A percentile compares a stretch with the other conserved stretches of the same genome.
Conservation (phyloP, 177 flowering plant species). For the Telopea speciosissima region DNA sequence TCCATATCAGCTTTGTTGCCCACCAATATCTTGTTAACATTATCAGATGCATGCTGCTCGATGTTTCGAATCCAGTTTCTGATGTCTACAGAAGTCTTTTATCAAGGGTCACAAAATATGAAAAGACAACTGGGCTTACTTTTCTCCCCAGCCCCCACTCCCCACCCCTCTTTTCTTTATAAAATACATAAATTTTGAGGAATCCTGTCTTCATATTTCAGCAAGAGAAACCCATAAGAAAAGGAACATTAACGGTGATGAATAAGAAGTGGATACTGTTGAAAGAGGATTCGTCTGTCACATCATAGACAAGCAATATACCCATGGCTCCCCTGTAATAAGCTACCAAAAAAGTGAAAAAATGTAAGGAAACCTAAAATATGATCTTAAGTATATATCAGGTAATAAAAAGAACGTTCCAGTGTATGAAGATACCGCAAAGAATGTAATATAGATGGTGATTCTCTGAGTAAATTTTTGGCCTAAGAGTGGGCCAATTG, state of each 20-base stretch:
- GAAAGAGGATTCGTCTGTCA: slow-evolving; percentile 56
- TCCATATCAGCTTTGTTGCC: slow-evolving; percentile 81
- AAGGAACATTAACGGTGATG: slow-evolving; percentile 3
- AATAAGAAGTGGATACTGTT: slow-evolving; percentile 32
- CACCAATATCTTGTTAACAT: slow-evolving; percentile 64
- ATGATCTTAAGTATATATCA: neutral
- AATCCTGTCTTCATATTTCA: slow-evolving; percentile 1
- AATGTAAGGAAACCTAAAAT: slow-evolving; percentile 6
- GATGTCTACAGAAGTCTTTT: slow-evolving; percentile 35
- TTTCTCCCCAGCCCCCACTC: too few species aligned
- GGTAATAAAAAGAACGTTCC: too few species aligned
- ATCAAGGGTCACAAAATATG: slow-evolving; percentile 12
- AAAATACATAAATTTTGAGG: neutral
- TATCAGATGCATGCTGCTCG: slow-evolving; percentile 60
- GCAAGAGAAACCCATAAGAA: slow-evolving; percentile 1
- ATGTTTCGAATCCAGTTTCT: slow-evolving; percentile 71
- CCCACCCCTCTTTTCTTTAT: too few species aligned
- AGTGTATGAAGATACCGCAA: too few species aligned
- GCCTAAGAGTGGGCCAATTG: neutral
- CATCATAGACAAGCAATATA: slow-evolving; percentile 57
- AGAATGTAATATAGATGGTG: neutral
- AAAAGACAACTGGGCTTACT: neutral
- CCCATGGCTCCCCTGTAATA: slow-evolving; percentile 72
- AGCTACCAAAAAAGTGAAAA: slow-evolving; percentile 25
- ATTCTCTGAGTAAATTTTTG: neutral